A percentile compares a stretch with the other conserved stretches of the same genome.
Evolutionary conservation across 306 rosid species (phyloP).

Genomic region (Biancaea sappan): DNA sequence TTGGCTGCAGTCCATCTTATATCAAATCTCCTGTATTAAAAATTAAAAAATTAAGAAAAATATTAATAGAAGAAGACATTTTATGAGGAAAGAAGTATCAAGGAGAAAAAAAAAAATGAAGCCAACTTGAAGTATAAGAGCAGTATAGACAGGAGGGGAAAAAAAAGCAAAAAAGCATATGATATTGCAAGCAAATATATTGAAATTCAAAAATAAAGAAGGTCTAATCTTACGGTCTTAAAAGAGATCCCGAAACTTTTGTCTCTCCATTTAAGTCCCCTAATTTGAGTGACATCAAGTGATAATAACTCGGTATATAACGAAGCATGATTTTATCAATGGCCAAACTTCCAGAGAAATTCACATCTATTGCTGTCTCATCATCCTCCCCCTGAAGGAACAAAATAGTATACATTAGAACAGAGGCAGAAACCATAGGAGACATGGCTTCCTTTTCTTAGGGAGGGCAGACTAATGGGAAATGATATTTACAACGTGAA

Average conservation of each 20-base stretch:
- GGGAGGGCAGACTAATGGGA: background rate
- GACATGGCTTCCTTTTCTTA: background rate
- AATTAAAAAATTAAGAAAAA: slow-evolving; percentile 16
- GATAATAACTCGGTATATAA: slow-evolving; percentile 71
- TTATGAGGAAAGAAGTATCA: background rate
- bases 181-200: slow-evolving; percentile 26
- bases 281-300: slow-evolving; percentile 65
- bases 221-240: slow-evolving; percentile 74
- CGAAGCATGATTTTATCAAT: slow-evolving; percentile 76
- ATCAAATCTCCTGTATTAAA: slow-evolving; percentile 70
- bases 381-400: slow-evolving; percentile 84
- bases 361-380: slow-evolving; percentile 84
- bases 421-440: slow-evolving; percentile 3
- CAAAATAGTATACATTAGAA: slow-evolving; percentile 29
- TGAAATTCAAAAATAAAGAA: slow-evolving; percentile 17
- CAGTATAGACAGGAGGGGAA: background rate
- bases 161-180: slow-evolving; percentile 30
- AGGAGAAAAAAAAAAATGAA: slow-evolving; percentile 20
- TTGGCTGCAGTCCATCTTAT: slow-evolving; percentile 87
- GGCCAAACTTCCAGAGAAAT: slow-evolving; percentile 81
- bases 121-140: slow-evolving; percentile 36
- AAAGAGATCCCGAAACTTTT: slow-evolving; percentile 80
- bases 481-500: slow-evolving; percentile 24
- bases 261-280: slow-evolving; percentile 84
- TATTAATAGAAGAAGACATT: slow-evolving; percentile 2